phyloP scores from a whole-genome alignment of 75 land plant species.

The Isoetes taiwanensis region DNA sequence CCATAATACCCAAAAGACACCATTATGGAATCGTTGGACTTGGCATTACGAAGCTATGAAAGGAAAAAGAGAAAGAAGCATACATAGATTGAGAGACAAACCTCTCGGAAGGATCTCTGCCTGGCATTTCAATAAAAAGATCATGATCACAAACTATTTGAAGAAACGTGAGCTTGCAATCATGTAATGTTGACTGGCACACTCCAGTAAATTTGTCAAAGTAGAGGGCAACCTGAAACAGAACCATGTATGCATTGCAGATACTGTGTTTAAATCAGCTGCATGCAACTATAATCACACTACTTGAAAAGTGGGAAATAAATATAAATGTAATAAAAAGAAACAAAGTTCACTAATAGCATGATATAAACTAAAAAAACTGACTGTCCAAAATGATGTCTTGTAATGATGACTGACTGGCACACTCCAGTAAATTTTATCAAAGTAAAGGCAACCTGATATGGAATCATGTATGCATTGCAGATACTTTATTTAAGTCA shows the following conservation, averaged over 20 bases:
- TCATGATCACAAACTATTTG: conserved; percentile 96
- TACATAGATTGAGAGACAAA: conserved; percentile 10
- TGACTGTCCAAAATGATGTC: too few species aligned
- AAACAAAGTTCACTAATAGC: not conserved
- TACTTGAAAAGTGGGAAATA: too few species aligned
- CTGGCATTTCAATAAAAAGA: conserved; percentile 99
- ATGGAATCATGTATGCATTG: too few species aligned
- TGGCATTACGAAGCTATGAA: conserved; percentile 3
- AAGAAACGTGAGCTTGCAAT: conserved; percentile 92
- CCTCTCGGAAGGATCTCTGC: conserved; percentile 99
- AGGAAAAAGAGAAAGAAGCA: not conserved
- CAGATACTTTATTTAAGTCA: too few species aligned
- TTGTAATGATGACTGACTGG: too few species aligned
- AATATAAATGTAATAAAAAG: too few species aligned
- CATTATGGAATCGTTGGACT: not conserved
- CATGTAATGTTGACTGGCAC: conserved; percentile 81
- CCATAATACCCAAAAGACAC: too few species aligned
- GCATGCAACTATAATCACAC: too few species aligned
- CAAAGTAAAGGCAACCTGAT: too few species aligned
- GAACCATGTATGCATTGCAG: not conserved
- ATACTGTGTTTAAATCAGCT: not conserved
- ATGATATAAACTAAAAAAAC: too few species aligned
- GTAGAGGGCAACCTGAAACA: conserved; percentile 80
- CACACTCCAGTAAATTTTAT: too few species aligned
- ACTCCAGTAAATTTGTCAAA: conserved; percentile 92